Conservation (phyloP, 2,329 filamentous ascomycete genomes). For the Thermochaetoides dissita region DNA sequence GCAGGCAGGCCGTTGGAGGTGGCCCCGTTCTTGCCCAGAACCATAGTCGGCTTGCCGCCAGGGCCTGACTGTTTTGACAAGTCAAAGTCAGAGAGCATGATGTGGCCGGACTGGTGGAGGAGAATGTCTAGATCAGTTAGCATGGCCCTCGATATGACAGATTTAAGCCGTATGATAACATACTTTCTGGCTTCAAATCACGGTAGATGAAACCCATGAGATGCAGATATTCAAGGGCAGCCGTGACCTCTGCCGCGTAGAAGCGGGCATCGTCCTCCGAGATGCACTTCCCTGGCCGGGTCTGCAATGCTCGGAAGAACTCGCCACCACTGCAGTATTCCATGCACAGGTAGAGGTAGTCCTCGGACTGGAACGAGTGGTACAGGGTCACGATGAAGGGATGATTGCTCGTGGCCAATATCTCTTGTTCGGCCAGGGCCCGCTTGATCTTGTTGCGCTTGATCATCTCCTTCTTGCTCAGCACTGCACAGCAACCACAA, state of each 20-base stretch:
- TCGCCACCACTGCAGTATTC: slow-evolving; percentile 98
- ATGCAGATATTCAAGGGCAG: slow-evolving; percentile 89
- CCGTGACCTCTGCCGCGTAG: slow-evolving; percentile 94
- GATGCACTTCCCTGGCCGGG: slow-evolving; percentile 91
- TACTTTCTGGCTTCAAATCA: slow-evolving; percentile 95
- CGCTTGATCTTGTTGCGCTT: slow-evolving; percentile 99
- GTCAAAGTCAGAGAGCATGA: slow-evolving; percentile 99
- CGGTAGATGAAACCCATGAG: slow-evolving; percentile 99
- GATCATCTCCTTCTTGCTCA: slow-evolving; percentile 99
- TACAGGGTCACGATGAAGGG: slow-evolving; percentile 98
- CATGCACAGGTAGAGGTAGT: slow-evolving; percentile 98
- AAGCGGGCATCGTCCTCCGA: slow-evolving; percentile 93
- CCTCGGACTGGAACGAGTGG: slow-evolving; percentile 97
- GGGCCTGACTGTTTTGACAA: slow-evolving; percentile 94
- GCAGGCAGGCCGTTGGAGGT: slow-evolving; percentile 78
- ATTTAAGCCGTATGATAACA: slow-evolving; percentile 22
- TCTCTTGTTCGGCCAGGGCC: slow-evolving; percentile 92
- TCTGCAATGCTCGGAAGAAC: slow-evolving; percentile 94
- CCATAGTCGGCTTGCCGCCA: slow-evolving; percentile 95
- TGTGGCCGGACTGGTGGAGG: slow-evolving; percentile 96
- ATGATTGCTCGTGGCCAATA: slow-evolving; percentile 94
- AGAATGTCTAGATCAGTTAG: slow-evolving; percentile 57
- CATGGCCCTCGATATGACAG: too few species aligned
- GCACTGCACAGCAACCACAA: slow-evolving; percentile 41
- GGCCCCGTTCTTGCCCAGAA: slow-evolving; percentile 76